Conservation (phyloP, 371 early-diverging fungal species). For the Smittium mucronatum region DNA sequence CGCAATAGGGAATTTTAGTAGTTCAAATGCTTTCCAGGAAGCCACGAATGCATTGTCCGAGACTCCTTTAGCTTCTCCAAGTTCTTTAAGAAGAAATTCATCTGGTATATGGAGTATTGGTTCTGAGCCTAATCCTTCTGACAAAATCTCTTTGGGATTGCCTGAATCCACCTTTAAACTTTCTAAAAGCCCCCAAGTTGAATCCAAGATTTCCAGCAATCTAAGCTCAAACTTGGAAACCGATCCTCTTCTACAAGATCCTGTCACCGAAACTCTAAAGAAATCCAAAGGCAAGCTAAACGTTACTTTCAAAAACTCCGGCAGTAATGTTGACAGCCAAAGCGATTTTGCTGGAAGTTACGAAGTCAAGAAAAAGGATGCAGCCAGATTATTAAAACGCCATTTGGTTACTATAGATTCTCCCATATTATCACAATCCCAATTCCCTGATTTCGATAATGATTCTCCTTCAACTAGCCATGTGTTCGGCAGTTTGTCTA, state of each 20-base stretch:
- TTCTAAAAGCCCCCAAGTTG: background rate
- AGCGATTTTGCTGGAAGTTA: conserved; percentile 9
- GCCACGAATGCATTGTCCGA: conserved; percentile 1
- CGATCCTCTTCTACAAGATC: background rate
- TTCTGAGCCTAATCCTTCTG: background rate
- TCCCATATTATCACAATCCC: background rate
- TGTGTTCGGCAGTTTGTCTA: background rate
- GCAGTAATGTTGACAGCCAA: conserved; percentile 2
- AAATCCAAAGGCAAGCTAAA: background rate
- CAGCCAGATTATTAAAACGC: conserved; percentile 3
- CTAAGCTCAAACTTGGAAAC: background rate
- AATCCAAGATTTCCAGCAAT: background rate
- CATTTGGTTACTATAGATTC: conserved; percentile 5
- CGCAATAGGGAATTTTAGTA: background rate
- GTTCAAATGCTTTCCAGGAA: background rate
- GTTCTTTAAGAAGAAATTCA: background rate
- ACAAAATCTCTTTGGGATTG: background rate
- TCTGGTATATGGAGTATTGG: background rate
- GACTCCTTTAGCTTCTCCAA: background rate
- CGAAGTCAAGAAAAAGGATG: background rate
- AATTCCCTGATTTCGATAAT: background rate
- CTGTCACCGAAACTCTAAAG: background rate
- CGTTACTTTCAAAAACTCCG: background rate
- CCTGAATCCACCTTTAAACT: background rate
- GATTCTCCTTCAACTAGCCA: background rate